Evolutionary conservation across 768 basidiomycete genomes (phyloP).

Genomic region (Phylloporus sp.): DNA sequence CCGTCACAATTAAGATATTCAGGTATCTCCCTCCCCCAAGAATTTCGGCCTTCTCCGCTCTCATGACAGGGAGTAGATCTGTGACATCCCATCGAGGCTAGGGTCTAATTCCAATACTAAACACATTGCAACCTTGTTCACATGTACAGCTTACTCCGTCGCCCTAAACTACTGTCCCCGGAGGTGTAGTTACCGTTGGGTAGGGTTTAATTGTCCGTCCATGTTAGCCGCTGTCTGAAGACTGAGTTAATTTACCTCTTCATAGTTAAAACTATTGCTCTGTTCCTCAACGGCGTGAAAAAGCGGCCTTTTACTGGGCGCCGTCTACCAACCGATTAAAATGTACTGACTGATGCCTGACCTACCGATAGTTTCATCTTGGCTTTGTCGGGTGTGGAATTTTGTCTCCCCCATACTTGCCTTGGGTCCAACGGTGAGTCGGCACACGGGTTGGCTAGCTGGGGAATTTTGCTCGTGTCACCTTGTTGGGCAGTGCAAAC

Average conservation of each 20-base stretch:
- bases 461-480: not conserved
- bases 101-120: slow-evolving; percentile 16
- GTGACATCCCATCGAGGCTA: slow-evolving; percentile 4
- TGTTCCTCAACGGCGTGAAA: slow-evolving; percentile 12
- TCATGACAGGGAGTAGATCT: slow-evolving; percentile 7
- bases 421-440: not conserved
- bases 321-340: slow-evolving; percentile 20
- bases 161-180: slow-evolving; percentile 4
- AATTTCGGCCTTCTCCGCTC: slow-evolving; percentile 1
- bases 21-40: slow-evolving; percentile 5
- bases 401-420: not conserved
- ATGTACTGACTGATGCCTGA: slow-evolving; percentile 15
- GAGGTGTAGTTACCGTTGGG: slow-evolving; percentile 13
- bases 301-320: slow-evolving; percentile 12
- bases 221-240: slow-evolving; percentile 14
- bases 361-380: slow-evolving; percentile 1
- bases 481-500: not conserved
- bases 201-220: slow-evolving; percentile 10
- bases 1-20: slow-evolving; percentile 32
- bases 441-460: not conserved
- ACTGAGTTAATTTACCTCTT: slow-evolving; percentile 29
- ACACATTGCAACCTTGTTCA: slow-evolving; percentile 4
- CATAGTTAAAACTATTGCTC: slow-evolving; percentile 18
- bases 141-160: slow-evolving; percentile 7
- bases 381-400: not conserved